Evolutionary conservation across 2,329 filamentous ascomycete species (phyloP).

Genomic region (Fusarium zealandicum): DNA sequence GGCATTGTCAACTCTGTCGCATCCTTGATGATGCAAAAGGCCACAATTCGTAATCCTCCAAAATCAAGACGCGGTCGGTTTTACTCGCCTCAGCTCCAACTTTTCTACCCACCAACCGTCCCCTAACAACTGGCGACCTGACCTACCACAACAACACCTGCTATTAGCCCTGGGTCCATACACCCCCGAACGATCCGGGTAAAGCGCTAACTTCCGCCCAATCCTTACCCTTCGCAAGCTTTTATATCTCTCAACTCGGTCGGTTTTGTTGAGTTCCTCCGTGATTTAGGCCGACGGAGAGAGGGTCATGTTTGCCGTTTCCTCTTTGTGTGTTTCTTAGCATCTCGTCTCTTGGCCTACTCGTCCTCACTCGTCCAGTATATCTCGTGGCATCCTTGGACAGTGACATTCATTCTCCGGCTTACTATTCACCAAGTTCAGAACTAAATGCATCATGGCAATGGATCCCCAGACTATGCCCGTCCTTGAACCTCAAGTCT

Average conservation of each 20-base stretch:
- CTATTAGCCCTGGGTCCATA: slow-evolving; percentile 33
- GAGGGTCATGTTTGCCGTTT: slow-evolving; percentile 20
- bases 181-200: slow-evolving; percentile 38
- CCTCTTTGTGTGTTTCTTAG: slow-evolving; percentile 13
- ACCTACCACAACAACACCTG: slow-evolving; percentile 23
- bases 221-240: slow-evolving; percentile 20
- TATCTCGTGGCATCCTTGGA: slow-evolving; percentile 9
- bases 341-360: slow-evolving; percentile 4
- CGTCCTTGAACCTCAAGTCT: slow-evolving; percentile 3
- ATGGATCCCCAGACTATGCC: slow-evolving; percentile 12
- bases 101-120: not conserved
- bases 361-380: slow-evolving; percentile 9
- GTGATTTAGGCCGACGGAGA: slow-evolving; percentile 19
- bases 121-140: too few species aligned
- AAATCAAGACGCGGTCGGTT: not conserved
- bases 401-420: not conserved
- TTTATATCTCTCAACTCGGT: slow-evolving; percentile 10
- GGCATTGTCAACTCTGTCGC: slow-evolving; percentile 1
- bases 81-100: not conserved
- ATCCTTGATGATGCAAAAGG: not conserved
- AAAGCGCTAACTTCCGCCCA: slow-evolving; percentile 29
- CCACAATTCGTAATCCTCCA: not conserved
- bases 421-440: not conserved
- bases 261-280: slow-evolving; percentile 33
- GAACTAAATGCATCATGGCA: slow-evolving; percentile 15